Base-by-base conservation (phyloP, 2,329 filamentous ascomycete genomes). In the Ambrosiella beaveri region DNA sequence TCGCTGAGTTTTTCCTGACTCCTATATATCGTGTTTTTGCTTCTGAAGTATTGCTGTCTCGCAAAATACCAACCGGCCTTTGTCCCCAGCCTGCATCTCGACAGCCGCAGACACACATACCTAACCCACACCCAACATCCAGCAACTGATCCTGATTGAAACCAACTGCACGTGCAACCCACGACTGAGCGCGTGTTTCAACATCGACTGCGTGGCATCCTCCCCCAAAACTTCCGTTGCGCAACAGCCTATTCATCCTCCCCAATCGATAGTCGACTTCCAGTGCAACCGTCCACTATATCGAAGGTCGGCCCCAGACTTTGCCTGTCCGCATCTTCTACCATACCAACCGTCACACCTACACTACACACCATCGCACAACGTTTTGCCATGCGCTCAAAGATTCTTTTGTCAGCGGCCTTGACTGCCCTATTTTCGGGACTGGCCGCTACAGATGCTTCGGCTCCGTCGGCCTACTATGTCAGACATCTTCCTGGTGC, bases 401-500 rank as follows among this genome's bases (percentile, higher is more conserved):
- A 44, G 49, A n/a, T 60, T 19, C 35, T 57, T 44, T 47, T 56
- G 15, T 40, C 56, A 41, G 54, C 57, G 3, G 47, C 49, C 35
- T 57, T 58, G 52, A 53, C 59, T 13, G 59, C 56, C 35, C 40
- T 65, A 41, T 57, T 64, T 54, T 64, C 62, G 56, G 61, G 62
- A 40, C 64, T 59, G 27, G 62, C 63, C 69, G 56, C 62, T 66
- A 52, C 67, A 76, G 49, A 60, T 47, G 40, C 51, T 9, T 40
- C 44, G 13, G 36, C 59, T 27, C 65, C 65, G 40, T 69, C 72
- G 17, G 87, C 84, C 38, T 90, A 98, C 71, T 97, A 85, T 72
- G 85, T 98, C 57, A 82, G 81, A 65, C 80, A 83, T 7, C 76
- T 98, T 17, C 93, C 93, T 5, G 93, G 94, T 38, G 82, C 86